These are phyloP conservation scores for Pulveroboletus ravenelii DNA, from an alignment of 768 basidiomycete genomes.

Conservation along the genomic window DNA sequence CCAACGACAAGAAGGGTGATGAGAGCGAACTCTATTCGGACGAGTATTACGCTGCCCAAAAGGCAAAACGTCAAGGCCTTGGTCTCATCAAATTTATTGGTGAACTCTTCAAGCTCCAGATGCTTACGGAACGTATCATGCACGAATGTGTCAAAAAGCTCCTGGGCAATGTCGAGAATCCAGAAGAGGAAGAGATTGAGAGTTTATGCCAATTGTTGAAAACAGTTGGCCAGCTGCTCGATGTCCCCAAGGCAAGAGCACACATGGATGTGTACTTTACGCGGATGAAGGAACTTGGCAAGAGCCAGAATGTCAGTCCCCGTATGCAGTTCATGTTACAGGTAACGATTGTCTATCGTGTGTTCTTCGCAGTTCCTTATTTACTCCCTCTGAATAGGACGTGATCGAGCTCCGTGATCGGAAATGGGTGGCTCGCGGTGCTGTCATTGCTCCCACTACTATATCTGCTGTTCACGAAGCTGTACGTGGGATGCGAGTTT, in stretches of 20 bases:
- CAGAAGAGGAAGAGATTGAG: constrained; percentile 98
- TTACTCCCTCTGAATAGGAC: constrained; percentile 51
- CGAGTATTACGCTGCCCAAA: constrained; percentile 93
- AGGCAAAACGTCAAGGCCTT: constrained; percentile 95
- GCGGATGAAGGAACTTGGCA: constrained; percentile 79
- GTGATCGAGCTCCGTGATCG: constrained; percentile 82
- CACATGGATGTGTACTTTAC: constrained; percentile 93
- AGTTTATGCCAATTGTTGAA: constrained; percentile 88
- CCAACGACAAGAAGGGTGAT: constrained; percentile 53
- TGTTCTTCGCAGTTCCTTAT: not conserved
- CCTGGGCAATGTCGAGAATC: constrained; percentile 87
- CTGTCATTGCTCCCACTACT: constrained; percentile 75
- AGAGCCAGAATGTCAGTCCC: constrained; percentile 69
- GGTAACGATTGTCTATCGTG: constrained; percentile 44
- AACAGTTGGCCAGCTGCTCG: constrained; percentile 82
- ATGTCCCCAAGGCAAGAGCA: constrained; percentile 72
- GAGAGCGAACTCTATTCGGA: constrained; percentile 83
- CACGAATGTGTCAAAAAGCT: constrained; percentile 97
- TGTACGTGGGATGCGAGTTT: constrained; percentile 42
- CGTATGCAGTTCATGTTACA: constrained; percentile 96
- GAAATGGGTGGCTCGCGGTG: constrained; percentile 73
- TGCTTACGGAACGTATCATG: constrained; percentile 98
- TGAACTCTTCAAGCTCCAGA: constrained; percentile 97
- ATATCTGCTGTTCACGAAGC: constrained; percentile 85
- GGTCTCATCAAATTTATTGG: constrained; percentile 98